Evolutionary conservation across 2,329 filamentous ascomycete genomes (phyloP), one percentile per base, ranked within the genome.

Genomic region (Rutstroemia sp.): DNA sequence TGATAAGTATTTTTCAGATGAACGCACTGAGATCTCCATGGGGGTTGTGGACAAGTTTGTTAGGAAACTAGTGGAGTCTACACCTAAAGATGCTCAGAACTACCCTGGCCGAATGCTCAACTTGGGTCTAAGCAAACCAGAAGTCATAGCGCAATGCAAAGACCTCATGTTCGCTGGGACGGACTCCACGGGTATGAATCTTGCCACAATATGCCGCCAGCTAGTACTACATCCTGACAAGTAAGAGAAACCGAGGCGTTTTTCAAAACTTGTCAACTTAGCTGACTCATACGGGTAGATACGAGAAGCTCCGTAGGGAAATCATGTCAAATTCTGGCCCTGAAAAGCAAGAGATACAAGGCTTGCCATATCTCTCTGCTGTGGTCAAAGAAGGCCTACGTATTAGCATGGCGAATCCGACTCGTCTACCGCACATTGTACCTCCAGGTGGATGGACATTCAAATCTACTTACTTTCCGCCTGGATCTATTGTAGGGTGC

Each of bases 101-200:
- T 81, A 78, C 58, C 77, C 77, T 38, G 73, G 72, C 3, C 72
- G 78, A 4, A 66, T 81, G 38, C 64, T 79, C 19, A 71, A 71
- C 44, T 67, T 71, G 7, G 74, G 75, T 0, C 65, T 80, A 27
- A 70, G 71, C 3, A 63, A 64, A 9, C 62, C 69, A 4, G 78
- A 81, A 62, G 71, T 75, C 6, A 73, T 71, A 44, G 73, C 76
- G 0, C 78, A 82, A 60, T 74, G 76, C 59, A 79, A 81, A 61
- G 79, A 81, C 61, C 64, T 81, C 3, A 73, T 77, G 25, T 81
- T 80, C 64, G 78, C 78, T 1, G 78, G 78, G 1, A 78, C 78
- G 0, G 78, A 81, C 63, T 75, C 75, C 0, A 79, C 75, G 3
- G 75, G 74, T 16, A 78, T 77, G 70, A 80, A 77, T 57, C 65